These are phyloP conservation scores for Glomus cerebriforme DNA, from an alignment of 192 early-diverging fungal genomes.

Conservation along the genomic window DNA sequence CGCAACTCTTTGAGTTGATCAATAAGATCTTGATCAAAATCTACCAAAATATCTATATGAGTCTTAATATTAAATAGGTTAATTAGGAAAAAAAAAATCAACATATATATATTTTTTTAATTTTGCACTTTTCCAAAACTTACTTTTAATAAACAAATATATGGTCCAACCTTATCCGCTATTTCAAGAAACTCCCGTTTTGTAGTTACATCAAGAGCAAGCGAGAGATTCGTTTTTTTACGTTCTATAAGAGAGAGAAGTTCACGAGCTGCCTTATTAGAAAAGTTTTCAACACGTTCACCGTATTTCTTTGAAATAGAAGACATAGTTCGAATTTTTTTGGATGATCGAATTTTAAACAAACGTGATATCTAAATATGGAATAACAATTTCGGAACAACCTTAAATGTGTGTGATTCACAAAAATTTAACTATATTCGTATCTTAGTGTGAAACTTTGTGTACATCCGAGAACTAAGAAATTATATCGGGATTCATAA, in stretches of 20 bases:
- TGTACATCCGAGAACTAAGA: neutral
- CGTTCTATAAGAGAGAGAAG: conserved; percentile 83
- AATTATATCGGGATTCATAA: neutral
- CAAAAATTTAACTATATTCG: neutral
- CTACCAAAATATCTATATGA: conserved; percentile 90
- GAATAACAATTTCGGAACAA: too few species aligned
- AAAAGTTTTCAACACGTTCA: conserved; percentile 65
- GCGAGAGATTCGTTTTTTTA: conserved; percentile 89
- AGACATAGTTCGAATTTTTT: neutral
- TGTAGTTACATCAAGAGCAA: conserved; percentile 88
- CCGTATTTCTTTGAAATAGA: conserved; percentile 50
- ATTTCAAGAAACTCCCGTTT: conserved; percentile 86
- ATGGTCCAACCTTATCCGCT: conserved; percentile 89
- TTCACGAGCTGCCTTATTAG: conserved; percentile 73
- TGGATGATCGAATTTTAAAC: neutral
- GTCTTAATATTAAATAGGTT: conserved; percentile 54
- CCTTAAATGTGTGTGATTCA: too few species aligned
- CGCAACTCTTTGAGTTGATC: conserved; percentile 71
- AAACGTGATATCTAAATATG: too few species aligned
- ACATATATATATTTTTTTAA: neutral
- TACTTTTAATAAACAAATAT: conserved; percentile 93
- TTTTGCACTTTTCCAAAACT: neutral
- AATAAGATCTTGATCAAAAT: conserved; percentile 90
- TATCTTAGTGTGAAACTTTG: neutral
- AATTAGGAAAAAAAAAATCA: neutral